Evolutionary conservation across 768 basidiomycete species (phyloP).

Genomic region (Cyclocybe aegerita): DNA sequence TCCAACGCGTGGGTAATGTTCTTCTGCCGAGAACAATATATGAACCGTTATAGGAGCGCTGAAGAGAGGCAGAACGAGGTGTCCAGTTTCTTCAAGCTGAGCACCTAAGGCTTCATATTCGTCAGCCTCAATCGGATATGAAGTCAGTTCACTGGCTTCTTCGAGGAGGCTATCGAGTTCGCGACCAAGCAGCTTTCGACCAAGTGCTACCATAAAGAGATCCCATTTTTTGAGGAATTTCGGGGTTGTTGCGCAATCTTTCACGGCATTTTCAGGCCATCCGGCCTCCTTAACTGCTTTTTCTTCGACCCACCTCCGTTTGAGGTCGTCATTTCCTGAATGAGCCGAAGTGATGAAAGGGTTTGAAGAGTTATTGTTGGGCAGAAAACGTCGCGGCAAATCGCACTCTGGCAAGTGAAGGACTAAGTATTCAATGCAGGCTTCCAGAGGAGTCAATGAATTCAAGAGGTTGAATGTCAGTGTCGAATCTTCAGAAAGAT

Average conservation of each 20-base stretch:
- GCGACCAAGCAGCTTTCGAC: constrained; percentile 50
- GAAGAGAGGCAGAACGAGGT: constrained; percentile 63
- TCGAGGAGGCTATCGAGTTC: constrained; percentile 20
- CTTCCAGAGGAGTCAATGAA: constrained; percentile 64
- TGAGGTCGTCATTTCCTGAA: constrained; percentile 60
- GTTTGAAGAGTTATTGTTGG: constrained; percentile 62
- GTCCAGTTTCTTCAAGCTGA: constrained; percentile 39
- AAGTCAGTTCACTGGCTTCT: constrained; percentile 8
- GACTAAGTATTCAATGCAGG: constrained; percentile 82
- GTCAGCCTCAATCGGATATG: constrained; percentile 38
- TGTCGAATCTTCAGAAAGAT: constrained; percentile 55
- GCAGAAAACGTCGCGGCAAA: constrained; percentile 71
- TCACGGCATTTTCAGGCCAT: constrained; percentile 73
- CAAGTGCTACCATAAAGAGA: constrained; percentile 53
- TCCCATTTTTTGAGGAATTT: constrained; percentile 48
- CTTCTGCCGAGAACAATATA: constrained; percentile 52
- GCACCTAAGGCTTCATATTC: constrained; percentile 61
- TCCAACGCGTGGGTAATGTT: constrained; percentile 40
- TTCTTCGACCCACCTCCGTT: constrained; percentile 78
- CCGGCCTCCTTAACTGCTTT: constrained; percentile 82
- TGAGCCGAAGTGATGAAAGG: constrained; percentile 68
- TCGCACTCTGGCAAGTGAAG: constrained; percentile 86
- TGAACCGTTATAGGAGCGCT: constrained; percentile 67
- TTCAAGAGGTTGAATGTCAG: constrained; percentile 62
- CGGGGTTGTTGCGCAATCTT: constrained; percentile 43